Evolutionary conservation across 2,329 filamentous ascomycete species (phyloP), one percentile per base, ranked within the genome.

Genomic region (Nigrospora osmanthi): DNA sequence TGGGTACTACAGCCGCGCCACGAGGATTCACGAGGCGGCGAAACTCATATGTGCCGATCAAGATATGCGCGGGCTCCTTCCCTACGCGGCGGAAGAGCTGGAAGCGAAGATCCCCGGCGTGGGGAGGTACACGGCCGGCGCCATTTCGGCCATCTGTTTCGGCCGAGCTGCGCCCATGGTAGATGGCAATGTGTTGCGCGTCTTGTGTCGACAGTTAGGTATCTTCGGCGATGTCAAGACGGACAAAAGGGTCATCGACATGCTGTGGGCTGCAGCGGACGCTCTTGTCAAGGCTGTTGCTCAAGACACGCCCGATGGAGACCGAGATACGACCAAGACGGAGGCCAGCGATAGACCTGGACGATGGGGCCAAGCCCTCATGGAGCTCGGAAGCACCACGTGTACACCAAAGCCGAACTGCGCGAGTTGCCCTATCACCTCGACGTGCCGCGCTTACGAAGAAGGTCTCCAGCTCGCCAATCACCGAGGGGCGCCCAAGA

Each of bases 1-100:
- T 11, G 80, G 80, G 1, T 83, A 83, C 54, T 83, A 83, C 58
- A 80, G 76, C 40, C 74, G 79, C n/a, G 79, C 80, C 1, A 78
- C 73, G 28, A 66, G 80, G 30, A 74, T 83, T 31, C 76, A 81
- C 48, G 66, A 76, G 38, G 79, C 75, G 1, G 75, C 79, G 3
- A 70, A 70, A 49, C 57, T 71, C 4, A 72, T 80, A 13, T 70
- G 74, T 1, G 53, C 49, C 1, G 69, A 76, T 35, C 19, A 57
- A 0, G 47, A 47, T 0, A 65, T 71, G 61, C 50, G 58, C 0
- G 78, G 78, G 0, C 53, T 78, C 6, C 57, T 83, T 40, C 79
- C 80, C 1, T 60, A 64, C 2, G 58, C 59, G 0, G 69, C 70
- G 0, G 61, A 60, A 5, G 69, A 69, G 14, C 65, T 80, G 6